These are phyloP conservation scores for Erythrophleum ivorense DNA, from an alignment of 331 rosid genomes.

Conservation along the genomic window DNA sequence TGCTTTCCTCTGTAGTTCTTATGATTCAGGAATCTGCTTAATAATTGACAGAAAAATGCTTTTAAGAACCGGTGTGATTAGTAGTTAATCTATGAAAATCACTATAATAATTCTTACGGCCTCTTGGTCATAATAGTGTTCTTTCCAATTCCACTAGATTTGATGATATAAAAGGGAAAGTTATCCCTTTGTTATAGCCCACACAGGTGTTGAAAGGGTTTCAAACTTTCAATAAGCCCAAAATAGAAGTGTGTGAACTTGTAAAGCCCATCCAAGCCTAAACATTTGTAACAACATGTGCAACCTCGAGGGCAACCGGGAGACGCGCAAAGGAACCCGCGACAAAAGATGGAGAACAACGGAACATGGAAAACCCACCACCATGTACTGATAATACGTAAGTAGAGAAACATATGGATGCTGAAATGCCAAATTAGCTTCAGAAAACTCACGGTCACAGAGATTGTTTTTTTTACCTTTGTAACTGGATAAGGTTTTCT, in stretches of 20 bases:
- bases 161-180: neutral
- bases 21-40: neutral
- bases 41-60: neutral
- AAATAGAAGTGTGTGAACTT: constrained; percentile 24
- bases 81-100: neutral
- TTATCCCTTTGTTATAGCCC: constrained; percentile 26
- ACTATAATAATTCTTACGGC: neutral
- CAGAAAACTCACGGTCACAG: constrained; percentile 18
- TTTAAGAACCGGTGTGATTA: neutral
- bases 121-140: neutral
- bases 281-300: neutral
- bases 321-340: neutral
- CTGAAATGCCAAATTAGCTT: neutral
- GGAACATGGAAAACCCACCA: neutral
- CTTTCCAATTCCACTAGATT: neutral
- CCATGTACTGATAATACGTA: neutral
- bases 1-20: constrained; percentile 8
- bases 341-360: no score
- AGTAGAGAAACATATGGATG: neutral
- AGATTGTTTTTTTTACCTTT: constrained; percentile 58
- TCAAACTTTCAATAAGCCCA: constrained; percentile 10
- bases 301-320: neutral
- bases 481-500: constrained; percentile 74
- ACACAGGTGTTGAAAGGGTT: neutral
- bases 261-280: constrained; percentile 26